Evolutionary conservation across 208 protist genomes (phyloP), one percentile per base, ranked within the genome.

Genomic region (Novymonas esmeraldas): DNA sequence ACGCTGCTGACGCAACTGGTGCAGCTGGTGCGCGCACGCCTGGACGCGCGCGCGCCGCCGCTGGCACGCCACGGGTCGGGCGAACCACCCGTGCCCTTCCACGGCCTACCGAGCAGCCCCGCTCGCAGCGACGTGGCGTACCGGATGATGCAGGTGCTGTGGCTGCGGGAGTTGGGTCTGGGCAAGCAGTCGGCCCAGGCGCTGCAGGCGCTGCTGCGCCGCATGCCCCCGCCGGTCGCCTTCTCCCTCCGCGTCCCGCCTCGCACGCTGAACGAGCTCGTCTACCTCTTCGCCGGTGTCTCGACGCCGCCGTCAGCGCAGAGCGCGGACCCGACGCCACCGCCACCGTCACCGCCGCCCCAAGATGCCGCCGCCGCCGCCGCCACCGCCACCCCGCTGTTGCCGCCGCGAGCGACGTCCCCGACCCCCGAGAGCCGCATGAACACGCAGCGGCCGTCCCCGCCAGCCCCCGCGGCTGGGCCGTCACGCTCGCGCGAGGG

Each of bases 121-220:
- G 51, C 70, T 20, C 79, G 79, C 18, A 78, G 67, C 18, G 76
- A 67, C 16, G 55, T 83, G 4, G 63, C 73, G 18, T 90, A 90
- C 54, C 79, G 76, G 46, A 75, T 87, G 54, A 89, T 92, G 82
- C 82, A 88, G 64, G 74, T 83, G 51, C 55, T 90, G 64, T 94
- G 89, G 89, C 54, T 90, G 60, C 73, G 66, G 11, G 89, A 94
- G 74, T 66, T 78, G 48, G 89, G 89, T 6, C 55, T 92, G 33
- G 24, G 49, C 45, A 52, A 61, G 42, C 68, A 85, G 60, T 73
- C 83, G 29, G 39, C 60, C 16, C 46, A 33, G 34, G 56, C 81
- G 9, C 33, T 82, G 13, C 22, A 61, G 3, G 52, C 45, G 6
- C 29, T 80, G 29, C 45, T 73, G 28, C 42, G 65, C 29, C 56